Conservation (phyloP, 148 eudicot species). For the Selenicereus undatus region DNA sequence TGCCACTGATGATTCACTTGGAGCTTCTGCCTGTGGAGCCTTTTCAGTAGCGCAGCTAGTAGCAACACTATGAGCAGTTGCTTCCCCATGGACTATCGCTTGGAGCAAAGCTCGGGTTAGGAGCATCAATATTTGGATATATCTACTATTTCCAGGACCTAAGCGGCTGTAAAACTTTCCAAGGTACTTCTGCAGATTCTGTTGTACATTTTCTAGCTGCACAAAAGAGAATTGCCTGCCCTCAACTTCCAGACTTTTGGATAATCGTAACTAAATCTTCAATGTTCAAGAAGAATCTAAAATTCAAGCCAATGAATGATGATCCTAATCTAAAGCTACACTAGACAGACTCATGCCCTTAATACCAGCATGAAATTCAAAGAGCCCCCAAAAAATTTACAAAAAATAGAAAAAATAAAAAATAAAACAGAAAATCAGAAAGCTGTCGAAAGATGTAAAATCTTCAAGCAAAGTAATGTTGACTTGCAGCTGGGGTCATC, state of each 20-base stretch:
- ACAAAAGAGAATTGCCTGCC: constrained; percentile 15
- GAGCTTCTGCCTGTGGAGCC: constrained; percentile 27
- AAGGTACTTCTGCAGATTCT: constrained; percentile 62
- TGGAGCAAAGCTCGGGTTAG: constrained; percentile 67
- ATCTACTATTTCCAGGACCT: constrained; percentile 91
- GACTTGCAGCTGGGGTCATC: background rate
- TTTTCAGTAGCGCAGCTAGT: constrained; percentile 32
- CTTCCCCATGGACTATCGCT: constrained; percentile 35
- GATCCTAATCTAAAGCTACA: background rate
- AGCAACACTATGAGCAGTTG: constrained; percentile 20
- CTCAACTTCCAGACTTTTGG: background rate
- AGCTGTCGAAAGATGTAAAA: background rate
- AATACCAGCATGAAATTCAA: background rate
- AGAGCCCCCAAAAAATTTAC: background rate
- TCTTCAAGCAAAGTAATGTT: background rate
- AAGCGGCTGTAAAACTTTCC: constrained; percentile 63
- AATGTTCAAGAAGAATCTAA: background rate
- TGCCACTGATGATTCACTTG: constrained; percentile 51
- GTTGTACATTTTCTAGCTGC: constrained; percentile 70
- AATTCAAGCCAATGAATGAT: background rate
- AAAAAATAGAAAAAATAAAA: background rate
- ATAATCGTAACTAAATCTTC: constrained; percentile 12
- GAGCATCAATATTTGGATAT: constrained; percentile 75
- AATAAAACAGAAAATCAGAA: background rate
- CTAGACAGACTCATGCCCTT: background rate